These are phyloP conservation scores for Beauveria brongniartii DNA, from an alignment of 2,329 filamentous ascomycete genomes.

Conservation along the genomic window DNA sequence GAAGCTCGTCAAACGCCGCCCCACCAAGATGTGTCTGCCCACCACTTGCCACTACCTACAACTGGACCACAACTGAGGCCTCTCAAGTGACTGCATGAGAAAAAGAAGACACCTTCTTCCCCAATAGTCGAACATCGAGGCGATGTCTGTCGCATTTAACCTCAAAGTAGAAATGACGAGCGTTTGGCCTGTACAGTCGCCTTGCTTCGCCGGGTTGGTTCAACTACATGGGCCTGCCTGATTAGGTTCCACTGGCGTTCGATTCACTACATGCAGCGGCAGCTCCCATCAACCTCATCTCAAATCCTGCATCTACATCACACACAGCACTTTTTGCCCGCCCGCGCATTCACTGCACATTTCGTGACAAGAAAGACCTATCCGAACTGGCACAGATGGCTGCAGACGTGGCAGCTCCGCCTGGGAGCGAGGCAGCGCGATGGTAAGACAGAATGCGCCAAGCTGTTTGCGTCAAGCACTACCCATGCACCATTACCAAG, in stretches of 20 bases:
- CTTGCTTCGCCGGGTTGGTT: too few relatives aligned
- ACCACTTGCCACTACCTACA: too few relatives aligned
- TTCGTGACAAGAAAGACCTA: neutral
- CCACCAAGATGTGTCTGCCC: neutral
- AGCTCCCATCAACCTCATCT: neutral
- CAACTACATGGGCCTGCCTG: neutral
- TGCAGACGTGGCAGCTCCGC: slow-evolving; percentile 3
- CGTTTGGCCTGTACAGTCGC: too few relatives aligned
- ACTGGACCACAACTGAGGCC: too few relatives aligned
- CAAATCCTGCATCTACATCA: neutral
- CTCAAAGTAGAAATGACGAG: too few relatives aligned
- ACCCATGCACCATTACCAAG: neutral
- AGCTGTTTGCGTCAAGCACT: neutral
- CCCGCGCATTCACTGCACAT: neutral
- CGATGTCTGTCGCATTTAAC: too few relatives aligned
- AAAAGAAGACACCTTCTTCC: neutral
- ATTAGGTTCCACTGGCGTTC: neutral
- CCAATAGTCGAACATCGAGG: too few relatives aligned
- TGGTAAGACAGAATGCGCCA: slow-evolving; percentile 22
- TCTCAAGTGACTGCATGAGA: neutral
- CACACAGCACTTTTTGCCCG: neutral
- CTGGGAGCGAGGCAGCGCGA: slow-evolving; percentile 23
- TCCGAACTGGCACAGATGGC: neutral
- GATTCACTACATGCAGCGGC: neutral
- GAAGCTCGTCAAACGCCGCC: slow-evolving; percentile 1